phyloP scores from a whole-genome alignment of 2,329 filamentous ascomycete genomes.

The Penicillium sumatraense region DNA sequence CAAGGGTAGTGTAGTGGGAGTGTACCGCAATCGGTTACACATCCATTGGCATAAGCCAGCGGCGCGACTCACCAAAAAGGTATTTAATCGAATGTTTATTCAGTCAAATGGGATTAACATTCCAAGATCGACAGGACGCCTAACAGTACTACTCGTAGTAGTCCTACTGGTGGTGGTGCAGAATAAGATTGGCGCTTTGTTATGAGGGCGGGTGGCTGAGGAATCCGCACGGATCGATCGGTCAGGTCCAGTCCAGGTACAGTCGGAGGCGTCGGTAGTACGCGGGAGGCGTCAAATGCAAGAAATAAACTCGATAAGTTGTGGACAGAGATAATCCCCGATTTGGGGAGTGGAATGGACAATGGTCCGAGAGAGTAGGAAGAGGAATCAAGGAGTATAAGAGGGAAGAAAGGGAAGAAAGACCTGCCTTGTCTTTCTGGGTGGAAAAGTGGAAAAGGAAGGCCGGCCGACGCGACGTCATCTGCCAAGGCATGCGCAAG shows the following conservation, averaged over 20 bases:
- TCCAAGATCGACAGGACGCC: background rate
- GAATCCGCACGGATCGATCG: background rate
- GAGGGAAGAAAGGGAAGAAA: background rate
- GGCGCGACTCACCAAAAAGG: no score
- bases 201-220: background rate
- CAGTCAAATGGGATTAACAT: no score
- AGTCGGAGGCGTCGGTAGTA: background rate
- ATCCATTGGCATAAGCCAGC: background rate
- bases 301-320: background rate
- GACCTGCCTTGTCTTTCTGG: no score
- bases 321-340: background rate
- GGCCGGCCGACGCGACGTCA: constrained; percentile 6
- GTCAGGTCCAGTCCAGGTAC: no score
- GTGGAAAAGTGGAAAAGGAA: no score
- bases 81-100: no score
- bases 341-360: background rate
- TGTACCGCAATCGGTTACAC: no score
- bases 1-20: no score
- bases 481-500: constrained; percentile 6
- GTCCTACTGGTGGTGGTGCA: no score
- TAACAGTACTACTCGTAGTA: no score
- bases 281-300: background rate
- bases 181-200: background rate
- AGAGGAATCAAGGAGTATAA: background rate
- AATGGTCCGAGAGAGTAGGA: no score